A percentile compares a stretch with the other conserved stretches of the same genome.
Evolutionary conservation across 805 yeast genomes (phyloP).

Genomic region (Barnettozyma sucrosica): DNA sequence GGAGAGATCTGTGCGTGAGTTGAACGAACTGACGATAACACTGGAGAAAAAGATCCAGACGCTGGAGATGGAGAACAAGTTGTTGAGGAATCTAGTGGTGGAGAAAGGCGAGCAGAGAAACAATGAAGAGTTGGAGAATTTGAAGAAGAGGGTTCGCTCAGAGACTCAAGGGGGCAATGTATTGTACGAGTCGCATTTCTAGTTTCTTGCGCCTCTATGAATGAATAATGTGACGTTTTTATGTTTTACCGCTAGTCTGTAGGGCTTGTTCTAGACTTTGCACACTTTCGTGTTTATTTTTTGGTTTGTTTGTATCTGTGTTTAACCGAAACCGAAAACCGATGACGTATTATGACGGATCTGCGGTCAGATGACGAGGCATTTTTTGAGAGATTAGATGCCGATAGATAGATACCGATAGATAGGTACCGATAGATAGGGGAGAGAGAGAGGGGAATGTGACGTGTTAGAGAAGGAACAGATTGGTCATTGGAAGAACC

Average conservation of each 20-base stretch:
- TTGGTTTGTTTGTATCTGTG: too few species aligned
- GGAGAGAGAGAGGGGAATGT: too few species aligned
- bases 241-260: background rate
- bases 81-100: slow-evolving; percentile 76
- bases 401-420: too few species aligned
- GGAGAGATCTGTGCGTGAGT: slow-evolving; percentile 68
- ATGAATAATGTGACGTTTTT: background rate
- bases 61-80: slow-evolving; percentile 87
- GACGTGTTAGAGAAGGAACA: too few species aligned
- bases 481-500: too few species aligned
- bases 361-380: too few species aligned
- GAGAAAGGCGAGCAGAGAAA: slow-evolving; percentile 62
- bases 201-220: background rate
- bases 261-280: background rate
- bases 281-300: too few species aligned
- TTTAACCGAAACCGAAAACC: too few species aligned
- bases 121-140: slow-evolving; percentile 45
- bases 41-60: slow-evolving; percentile 75
- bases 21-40: slow-evolving; percentile 58
- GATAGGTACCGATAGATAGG: too few species aligned
- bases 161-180: background rate
- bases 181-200: slow-evolving; percentile 1
- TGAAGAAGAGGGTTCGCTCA: slow-evolving; percentile 40
- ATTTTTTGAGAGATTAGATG: too few species aligned
- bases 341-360: too few species aligned